Percentiles rank a stretch among this genome's conserved stretches.
Conservation (phyloP, 75 land plant genomes). For the Gnetum montanum region DNA sequence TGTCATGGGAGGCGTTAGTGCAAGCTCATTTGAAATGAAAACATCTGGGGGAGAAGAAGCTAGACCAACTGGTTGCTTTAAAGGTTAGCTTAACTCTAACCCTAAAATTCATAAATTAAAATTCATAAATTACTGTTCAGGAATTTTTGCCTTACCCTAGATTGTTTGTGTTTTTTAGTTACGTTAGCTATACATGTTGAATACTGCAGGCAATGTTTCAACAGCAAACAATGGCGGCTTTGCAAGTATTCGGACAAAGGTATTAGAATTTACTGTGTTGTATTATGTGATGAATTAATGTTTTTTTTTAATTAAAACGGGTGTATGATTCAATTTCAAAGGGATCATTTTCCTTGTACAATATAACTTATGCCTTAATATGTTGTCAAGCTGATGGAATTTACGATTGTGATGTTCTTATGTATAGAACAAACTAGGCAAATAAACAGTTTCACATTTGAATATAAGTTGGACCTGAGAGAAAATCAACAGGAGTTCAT, state of each 20-base stretch:
- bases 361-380: too few species aligned
- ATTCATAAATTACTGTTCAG: too few species aligned
- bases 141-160: too few species aligned
- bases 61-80: slow-evolving; percentile 72
- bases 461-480: too few species aligned
- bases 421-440: too few species aligned
- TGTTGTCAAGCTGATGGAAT: too few species aligned
- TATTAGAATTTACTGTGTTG: slow-evolving; percentile 5
- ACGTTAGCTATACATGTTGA: neutral
- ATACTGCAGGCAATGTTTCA: slow-evolving; percentile 69
- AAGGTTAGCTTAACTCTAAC: slow-evolving; percentile 41
- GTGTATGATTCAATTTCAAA: too few species aligned
- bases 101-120: neutral
- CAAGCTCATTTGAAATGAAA: slow-evolving; percentile 68
- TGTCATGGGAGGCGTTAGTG: slow-evolving; percentile 99
- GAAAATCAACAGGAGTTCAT: too few species aligned
- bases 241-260: slow-evolving; percentile 89
- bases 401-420: too few species aligned
- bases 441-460: too few species aligned
- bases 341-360: too few species aligned
- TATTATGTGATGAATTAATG: neutral
- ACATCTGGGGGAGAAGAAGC: slow-evolving; percentile 63
- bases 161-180: neutral
- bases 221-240: slow-evolving; percentile 98
- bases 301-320: neutral